phyloP scores from a whole-genome alignment of 495 filamentous ascomycete species.

The Aspergillus sclerotioniger region DNA sequence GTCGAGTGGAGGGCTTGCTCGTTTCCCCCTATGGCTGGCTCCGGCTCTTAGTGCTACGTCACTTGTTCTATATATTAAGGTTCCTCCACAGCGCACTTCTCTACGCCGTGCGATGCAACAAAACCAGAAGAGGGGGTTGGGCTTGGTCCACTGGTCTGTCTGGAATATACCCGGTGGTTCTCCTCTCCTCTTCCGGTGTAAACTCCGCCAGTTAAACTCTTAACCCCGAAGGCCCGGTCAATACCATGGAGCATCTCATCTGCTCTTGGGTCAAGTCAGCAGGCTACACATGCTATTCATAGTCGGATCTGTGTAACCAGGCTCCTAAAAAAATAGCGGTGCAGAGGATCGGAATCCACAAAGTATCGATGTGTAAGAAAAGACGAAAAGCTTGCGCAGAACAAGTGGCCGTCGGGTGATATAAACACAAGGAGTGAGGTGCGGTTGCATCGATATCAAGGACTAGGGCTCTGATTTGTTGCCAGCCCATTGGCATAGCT shows the following conservation, averaged over 20 bases:
- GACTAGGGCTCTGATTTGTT: conserved; percentile 22
- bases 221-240: neutral
- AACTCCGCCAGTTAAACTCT: neutral
- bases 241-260: neutral
- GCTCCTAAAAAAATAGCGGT: neutral
- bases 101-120: neutral
- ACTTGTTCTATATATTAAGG: neutral
- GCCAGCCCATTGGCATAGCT: conserved; percentile 26
- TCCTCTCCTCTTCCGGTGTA: neutral
- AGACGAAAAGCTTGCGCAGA: neutral
- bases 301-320: neutral
- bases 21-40: neutral
- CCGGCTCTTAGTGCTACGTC: neutral
- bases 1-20: neutral
- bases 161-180: neutral
- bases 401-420: conserved; percentile 17
- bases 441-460: conserved; percentile 23
- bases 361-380: neutral
- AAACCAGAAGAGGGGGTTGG: neutral
- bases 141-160: neutral
- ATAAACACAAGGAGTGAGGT: conserved; percentile 12
- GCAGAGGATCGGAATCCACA: neutral
- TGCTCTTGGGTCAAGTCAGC: neutral
- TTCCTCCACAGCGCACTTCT: neutral
- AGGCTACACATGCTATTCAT: neutral